Conservation (phyloP, 2,329 filamentous ascomycete species). For the Pseudophaeomoniella oleicola region DNA sequence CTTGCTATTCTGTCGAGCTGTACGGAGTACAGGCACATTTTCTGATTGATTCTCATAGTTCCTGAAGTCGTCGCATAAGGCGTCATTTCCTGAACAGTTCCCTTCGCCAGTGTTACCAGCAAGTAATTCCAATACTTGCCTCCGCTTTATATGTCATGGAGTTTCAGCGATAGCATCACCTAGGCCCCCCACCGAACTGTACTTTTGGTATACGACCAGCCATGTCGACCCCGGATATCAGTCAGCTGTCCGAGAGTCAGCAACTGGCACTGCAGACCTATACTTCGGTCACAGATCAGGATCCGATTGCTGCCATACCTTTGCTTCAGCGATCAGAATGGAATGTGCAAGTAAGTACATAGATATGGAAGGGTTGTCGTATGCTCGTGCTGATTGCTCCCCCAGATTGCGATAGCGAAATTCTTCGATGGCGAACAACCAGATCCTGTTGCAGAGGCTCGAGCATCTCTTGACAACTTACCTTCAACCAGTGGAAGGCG, state of each 20-base stretch:
- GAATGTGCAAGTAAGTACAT: conserved; percentile 67
- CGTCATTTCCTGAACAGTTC: too few relatives aligned
- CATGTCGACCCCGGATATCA: conserved; percentile 31
- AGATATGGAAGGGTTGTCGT: neutral
- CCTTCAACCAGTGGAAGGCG: conserved; percentile 50
- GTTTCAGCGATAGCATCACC: too few relatives aligned
- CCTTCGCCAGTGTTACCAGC: too few relatives aligned
- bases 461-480: conserved; percentile 45
- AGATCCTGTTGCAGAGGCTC: conserved; percentile 65
- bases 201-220: neutral
- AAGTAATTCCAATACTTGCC: too few relatives aligned
- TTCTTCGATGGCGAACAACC: conserved; percentile 94
- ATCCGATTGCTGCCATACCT: conserved; percentile 58
- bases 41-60: too few relatives aligned
- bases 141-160: too few relatives aligned
- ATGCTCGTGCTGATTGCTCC: neutral
- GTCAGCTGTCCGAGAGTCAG: conserved; percentile 60
- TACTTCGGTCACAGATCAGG: conserved; percentile 74
- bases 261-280: conserved; percentile 79
- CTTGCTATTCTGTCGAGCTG: too few relatives aligned
- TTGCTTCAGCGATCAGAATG: conserved; percentile 78
- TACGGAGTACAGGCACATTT: too few relatives aligned
- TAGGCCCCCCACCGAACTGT: neutral
- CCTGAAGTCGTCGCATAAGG: too few relatives aligned
- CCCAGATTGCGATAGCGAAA: conserved; percentile 81